Conservation (phyloP, 768 basidiomycete species). For the Leucocoprinus leucothites region DNA sequence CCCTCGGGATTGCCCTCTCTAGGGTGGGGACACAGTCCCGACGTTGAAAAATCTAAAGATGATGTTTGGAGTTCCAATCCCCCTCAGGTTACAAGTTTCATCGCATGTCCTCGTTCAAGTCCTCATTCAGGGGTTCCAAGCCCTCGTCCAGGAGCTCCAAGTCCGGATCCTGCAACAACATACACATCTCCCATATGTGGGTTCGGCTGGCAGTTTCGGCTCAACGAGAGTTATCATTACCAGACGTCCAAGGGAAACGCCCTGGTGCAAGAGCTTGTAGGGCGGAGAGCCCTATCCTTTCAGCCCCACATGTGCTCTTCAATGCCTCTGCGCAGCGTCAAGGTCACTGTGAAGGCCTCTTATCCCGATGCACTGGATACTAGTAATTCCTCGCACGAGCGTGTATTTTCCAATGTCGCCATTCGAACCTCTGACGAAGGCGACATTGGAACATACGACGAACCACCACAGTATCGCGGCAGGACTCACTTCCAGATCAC, state of each 20-base stretch:
- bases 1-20: too few species aligned
- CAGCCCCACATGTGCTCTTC: not conserved
- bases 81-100: not conserved
- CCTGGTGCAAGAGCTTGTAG: slow-evolving; percentile 1
- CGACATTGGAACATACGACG: not conserved
- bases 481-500: not conserved
- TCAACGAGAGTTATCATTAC: slow-evolving; percentile 1
- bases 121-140: not conserved
- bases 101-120: not conserved
- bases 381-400: not conserved
- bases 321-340: not conserved
- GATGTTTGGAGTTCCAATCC: not conserved
- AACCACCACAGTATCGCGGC: not conserved
- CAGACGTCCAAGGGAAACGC: not conserved
- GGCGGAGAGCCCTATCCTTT: not conserved
- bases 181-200: slow-evolving; percentile 4
- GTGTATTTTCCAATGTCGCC: not conserved
- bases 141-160: not conserved
- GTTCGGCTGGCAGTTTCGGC: slow-evolving; percentile 6
- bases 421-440: not conserved
- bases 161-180: too few species aligned
- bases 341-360: not conserved
- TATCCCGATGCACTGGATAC: not conserved
- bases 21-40: too few species aligned
- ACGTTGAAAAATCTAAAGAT: too few species aligned